Evolutionary conservation across 345 rosid genomes (phyloP).

Genomic region (Cardamine resedifolia): DNA sequence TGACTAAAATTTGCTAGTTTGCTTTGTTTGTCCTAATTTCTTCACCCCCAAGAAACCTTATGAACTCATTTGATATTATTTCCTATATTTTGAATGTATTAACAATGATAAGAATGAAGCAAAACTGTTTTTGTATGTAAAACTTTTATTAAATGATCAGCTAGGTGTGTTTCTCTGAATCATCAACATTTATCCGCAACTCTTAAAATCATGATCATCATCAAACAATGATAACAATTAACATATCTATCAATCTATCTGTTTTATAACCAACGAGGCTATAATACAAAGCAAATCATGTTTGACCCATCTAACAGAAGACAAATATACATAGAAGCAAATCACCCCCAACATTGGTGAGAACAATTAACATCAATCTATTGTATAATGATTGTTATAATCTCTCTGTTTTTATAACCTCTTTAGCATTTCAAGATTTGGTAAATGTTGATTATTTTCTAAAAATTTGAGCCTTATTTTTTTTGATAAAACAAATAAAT

Average conservation of each 20-base stretch:
- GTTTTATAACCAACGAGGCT: conserved; percentile 26
- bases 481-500: too few relatives aligned
- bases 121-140: too few relatives aligned
- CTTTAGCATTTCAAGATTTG: conserved; percentile 12
- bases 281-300: conserved; percentile 19
- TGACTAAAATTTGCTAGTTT: not conserved
- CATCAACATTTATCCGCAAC: not conserved
- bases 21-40: not conserved
- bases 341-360: conserved; percentile 10
- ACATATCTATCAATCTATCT: conserved; percentile 18
- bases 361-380: conserved; percentile 11
- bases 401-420: conserved; percentile 22
- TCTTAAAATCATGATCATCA: not conserved
- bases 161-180: not conserved
- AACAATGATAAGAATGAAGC: too few relatives aligned
- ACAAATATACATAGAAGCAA: conserved; percentile 16
- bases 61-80: too few relatives aligned
- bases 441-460: conserved; percentile 2
- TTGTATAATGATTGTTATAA: conserved; percentile 10
- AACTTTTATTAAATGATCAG: not conserved
- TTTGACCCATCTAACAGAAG: conserved; percentile 26
- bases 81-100: too few relatives aligned
- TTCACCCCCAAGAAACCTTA: not conserved
- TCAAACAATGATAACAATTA: not conserved
- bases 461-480: too few relatives aligned